These are phyloP conservation scores for Debaryomycetaceae sp. DNA, from an alignment of 1,139 yeast species.

Conservation along the genomic window DNA sequence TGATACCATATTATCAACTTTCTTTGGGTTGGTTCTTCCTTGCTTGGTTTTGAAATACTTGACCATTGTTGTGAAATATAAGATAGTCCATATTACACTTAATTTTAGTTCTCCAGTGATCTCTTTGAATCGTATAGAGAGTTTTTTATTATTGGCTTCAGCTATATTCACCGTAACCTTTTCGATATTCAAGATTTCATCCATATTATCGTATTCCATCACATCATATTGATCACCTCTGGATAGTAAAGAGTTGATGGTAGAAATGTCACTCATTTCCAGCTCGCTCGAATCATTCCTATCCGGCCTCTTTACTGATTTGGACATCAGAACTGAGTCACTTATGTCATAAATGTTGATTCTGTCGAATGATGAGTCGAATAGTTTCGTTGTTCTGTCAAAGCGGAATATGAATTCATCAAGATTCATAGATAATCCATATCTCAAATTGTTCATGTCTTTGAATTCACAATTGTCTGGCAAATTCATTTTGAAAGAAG, in stretches of 20 bases:
- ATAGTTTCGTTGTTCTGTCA: background rate
- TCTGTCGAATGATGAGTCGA: background rate
- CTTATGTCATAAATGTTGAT: background rate
- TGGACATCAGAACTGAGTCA: background rate
- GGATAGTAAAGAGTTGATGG: constrained; percentile 27
- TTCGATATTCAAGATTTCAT: constrained; percentile 30
- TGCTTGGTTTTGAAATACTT: constrained; percentile 36
- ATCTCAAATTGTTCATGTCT: background rate
- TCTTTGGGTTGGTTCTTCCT: constrained; percentile 24
- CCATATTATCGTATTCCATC: constrained; percentile 18
- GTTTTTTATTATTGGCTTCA: constrained; percentile 22
- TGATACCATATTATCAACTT: constrained; percentile 22
- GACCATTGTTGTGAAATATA: constrained; percentile 38
- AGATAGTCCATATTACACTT: constrained; percentile 42
- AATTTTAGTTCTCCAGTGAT: constrained; percentile 40
- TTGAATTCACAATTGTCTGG: background rate
- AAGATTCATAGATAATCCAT: background rate
- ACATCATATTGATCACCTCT: constrained; percentile 7
- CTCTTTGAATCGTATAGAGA: constrained; percentile 32
- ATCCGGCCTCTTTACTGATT: background rate
- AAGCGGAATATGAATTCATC: background rate
- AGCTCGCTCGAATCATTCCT: constrained; percentile 18
- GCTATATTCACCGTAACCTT: constrained; percentile 26
- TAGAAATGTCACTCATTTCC: constrained; percentile 35
- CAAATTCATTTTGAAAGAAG: background rate